phyloP scores from a whole-genome alignment of 768 basidiomycete genomes.

The Cystofilobasidium macerans region DNA sequence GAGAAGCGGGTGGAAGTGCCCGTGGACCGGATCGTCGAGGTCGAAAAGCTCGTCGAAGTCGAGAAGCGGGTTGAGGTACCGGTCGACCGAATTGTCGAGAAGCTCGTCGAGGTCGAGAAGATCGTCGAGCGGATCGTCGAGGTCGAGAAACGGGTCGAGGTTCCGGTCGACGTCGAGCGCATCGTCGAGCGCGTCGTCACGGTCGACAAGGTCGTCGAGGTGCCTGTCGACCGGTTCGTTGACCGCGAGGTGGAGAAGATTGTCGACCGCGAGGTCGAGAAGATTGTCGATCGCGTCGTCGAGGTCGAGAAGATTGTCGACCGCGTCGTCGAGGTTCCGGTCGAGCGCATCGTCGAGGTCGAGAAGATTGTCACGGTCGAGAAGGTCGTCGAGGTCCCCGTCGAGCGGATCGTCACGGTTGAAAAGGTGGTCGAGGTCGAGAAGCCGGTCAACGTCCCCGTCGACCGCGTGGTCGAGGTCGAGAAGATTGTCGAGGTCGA shows the following conservation, averaged over 20 bases:
- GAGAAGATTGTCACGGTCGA: constrained; percentile 34
- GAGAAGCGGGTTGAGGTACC: constrained; percentile 32
- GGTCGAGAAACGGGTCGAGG: constrained; percentile 30
- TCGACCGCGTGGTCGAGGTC: constrained; percentile 8
- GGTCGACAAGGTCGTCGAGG: constrained; percentile 31
- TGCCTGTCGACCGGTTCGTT: constrained; percentile 13
- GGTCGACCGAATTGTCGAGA: constrained; percentile 25
- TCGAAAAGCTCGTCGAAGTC: constrained; percentile 33
- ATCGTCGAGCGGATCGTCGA: constrained; percentile 29
- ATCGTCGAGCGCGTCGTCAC: constrained; percentile 27
- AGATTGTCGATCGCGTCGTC: constrained; percentile 27
- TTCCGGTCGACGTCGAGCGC: constrained; percentile 33
- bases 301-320: constrained; percentile 27
- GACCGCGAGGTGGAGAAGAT: constrained; percentile 29
- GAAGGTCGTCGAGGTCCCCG: constrained; percentile 33
- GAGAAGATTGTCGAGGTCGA: constrained; percentile 28
- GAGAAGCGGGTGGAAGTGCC: constrained; percentile 30
- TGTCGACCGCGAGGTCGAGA: constrained; percentile 30
- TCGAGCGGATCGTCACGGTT: constrained; percentile 30
- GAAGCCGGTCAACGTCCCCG: constrained; percentile 30
- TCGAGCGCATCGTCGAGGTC: constrained; percentile 34
- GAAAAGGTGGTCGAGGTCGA: constrained; percentile 33
- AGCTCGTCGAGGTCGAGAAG: constrained; percentile 22
- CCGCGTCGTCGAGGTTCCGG: constrained; percentile 25
- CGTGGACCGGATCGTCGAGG: constrained; percentile 28